Evolutionary conservation across 2,329 filamentous ascomycete species (phyloP), one percentile per base, ranked within the genome.

Genomic region (Teratosphaeria destructans): DNA sequence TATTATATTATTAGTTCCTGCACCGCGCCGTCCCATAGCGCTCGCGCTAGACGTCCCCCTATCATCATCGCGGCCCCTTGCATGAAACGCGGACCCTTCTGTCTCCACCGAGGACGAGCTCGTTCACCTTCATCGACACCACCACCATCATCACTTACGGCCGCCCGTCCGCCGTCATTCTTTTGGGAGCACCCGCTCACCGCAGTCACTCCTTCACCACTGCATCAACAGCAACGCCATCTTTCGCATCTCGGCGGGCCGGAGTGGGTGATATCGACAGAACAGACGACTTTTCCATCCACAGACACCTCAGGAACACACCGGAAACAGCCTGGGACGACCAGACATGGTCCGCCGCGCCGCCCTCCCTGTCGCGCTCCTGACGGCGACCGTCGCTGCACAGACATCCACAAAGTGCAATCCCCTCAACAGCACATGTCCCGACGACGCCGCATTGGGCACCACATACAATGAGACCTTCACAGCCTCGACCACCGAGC

Each of bases 321-420:
- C 16, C 29, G 4, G 43, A 49, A 49, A 49, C 43, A 49, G 43
- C 11, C 43, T 49, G 6, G 19, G 7, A 49, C 5, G 10, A n/a
- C 23, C 54, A 55, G 53, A 29, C 49, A 65, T 65, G 64, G 60
- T 60, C 47, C 66, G 61, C 29, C 58, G 58, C 63, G 58, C 59
- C 16, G 53, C 66, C 57, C 62, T 64, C 53, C 52, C 64, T 55
- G 23, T 66, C 60, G 66, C 66, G 34, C 58, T 70, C 37, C 61
- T 71, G 52, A 64, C 65, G 26, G 57, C 60, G 29, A 55, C 55
- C 43, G 59, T 26, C n/a, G 62, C 60, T 57, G 91, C 88, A 56
- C 92, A 96, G 74, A 90, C 91, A 29, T 84, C 75, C 59, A 90
- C 89, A 5, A 72, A 79, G 43, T 97, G 92, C 78, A 86, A 95